Percentiles rank a stretch among this genome's conserved stretches.
phyloP scores from a whole-genome alignment of 2,329 filamentous ascomycete genomes.

The Sphaceloma murrayae region DNA sequence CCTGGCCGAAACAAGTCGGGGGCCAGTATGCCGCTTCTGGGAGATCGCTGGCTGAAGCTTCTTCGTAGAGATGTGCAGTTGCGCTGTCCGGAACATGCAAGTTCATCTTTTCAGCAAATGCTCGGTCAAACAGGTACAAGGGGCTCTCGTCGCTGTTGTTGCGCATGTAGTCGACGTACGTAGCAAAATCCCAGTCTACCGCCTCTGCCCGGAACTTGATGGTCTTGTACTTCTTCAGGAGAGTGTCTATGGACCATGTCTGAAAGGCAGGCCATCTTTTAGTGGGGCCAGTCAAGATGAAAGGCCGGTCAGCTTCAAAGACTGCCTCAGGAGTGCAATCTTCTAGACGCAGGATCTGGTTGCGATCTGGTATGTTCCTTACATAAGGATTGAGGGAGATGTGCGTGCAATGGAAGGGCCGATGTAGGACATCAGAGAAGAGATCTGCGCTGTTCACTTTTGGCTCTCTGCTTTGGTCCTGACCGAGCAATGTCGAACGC shows the following conservation, averaged over 20 bases:
- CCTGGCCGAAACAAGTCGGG: constrained; percentile 74
- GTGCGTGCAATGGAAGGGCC: constrained; percentile 82
- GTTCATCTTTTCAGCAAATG: constrained; percentile 77
- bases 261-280: constrained; percentile 69
- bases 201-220: constrained; percentile 79
- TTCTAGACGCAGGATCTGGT: constrained; percentile 61
- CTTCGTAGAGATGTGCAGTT: constrained; percentile 17
- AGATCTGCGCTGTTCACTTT: constrained; percentile 64
- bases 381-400: constrained; percentile 58
- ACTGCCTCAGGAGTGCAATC: constrained; percentile 48
- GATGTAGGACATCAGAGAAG: constrained; percentile 82
- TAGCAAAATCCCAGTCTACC: constrained; percentile 81
- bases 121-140: constrained; percentile 81
- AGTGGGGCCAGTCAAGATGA: constrained; percentile 75
- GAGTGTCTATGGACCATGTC: constrained; percentile 60
- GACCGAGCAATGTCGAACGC: constrained; percentile 65
- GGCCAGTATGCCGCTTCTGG: constrained; percentile 58
- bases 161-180: constrained; percentile 73
- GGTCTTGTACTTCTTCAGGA: constrained; percentile 55
- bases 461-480: constrained; percentile 45
- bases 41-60: neutral
- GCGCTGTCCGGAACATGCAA: constrained; percentile 50
- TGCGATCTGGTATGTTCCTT: constrained; percentile 59
- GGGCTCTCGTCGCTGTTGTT: constrained; percentile 77
- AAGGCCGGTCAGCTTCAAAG: constrained; percentile 65